Conservation (phyloP, 202 grass and related monocot genomes). For the Digitaria exilis region DNA sequence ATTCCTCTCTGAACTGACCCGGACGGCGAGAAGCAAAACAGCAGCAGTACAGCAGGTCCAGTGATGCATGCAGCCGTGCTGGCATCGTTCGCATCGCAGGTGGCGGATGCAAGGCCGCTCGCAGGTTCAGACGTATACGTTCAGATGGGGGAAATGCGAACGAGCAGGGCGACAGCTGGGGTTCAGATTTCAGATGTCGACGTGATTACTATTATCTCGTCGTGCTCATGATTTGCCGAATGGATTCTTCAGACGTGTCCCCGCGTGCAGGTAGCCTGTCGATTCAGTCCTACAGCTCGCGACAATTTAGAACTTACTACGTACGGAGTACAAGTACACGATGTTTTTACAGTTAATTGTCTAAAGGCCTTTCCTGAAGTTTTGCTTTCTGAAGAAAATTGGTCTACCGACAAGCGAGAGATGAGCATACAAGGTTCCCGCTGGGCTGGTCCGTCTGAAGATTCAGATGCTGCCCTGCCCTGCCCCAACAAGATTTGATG, state of each 20-base stretch:
- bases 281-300: background rate
- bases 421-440: background rate
- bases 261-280: background rate
- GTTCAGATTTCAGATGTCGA: background rate
- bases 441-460: background rate
- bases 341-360: background rate
- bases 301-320: background rate
- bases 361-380: background rate
- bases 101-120: background rate
- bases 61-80: background rate
- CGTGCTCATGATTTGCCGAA: background rate
- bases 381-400: background rate
- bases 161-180: conserved; percentile 10
- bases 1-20: background rate
- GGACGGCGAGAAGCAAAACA: background rate
- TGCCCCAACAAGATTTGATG: background rate
- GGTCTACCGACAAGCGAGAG: background rate
- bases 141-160: background rate
- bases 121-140: background rate
- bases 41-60: background rate
- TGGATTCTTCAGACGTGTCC: background rate
- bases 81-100: background rate
- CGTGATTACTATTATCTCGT: background rate
- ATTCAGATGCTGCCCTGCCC: conserved; percentile 16
- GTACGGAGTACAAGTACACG: background rate